Percentiles rank a stretch among this genome's conserved stretches.
phyloP scores from a whole-genome alignment of 1,284 basidiomycete species.

The Singerocomus inundabilis region DNA sequence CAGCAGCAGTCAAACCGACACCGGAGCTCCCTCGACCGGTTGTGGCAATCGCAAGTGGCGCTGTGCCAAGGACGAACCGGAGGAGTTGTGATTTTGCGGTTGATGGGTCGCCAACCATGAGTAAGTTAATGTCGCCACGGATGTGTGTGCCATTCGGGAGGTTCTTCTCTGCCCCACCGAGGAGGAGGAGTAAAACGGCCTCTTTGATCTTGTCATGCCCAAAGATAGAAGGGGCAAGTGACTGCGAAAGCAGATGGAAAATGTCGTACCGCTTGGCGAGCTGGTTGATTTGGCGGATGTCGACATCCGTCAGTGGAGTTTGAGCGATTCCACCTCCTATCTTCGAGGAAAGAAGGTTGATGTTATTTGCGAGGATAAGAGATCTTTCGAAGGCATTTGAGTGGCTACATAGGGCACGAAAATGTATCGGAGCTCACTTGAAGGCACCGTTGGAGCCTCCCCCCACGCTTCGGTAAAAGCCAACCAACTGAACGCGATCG shows the following conservation, averaged over 20 bases:
- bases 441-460: conserved; percentile 88
- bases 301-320: conserved; percentile 88
- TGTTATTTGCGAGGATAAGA: conserved; percentile 92
- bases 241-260: conserved; percentile 88
- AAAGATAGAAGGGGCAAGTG: conserved; percentile 96
- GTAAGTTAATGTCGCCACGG: conserved; percentile 98
- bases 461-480: conserved; percentile 91
- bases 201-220: conserved; percentile 97
- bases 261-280: conserved; percentile 85
- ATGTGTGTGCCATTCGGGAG: conserved; percentile 97
- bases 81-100: conserved; percentile 98
- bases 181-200: conserved; percentile 87
- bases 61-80: conserved; percentile 94
- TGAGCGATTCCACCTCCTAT: conserved; percentile 95
- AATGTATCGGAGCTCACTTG: conserved; percentile 62
- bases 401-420: conserved; percentile 3
- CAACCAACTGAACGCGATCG: conserved; percentile 96
- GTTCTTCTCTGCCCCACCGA: conserved; percentile 98
- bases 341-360: conserved; percentile 96
- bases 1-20: conserved; percentile 99
- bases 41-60: conserved; percentile 96
- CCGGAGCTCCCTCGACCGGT: conserved; percentile 97
- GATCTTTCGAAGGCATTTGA: conserved; percentile 55
- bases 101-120: conserved; percentile 99
- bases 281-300: conserved; percentile 97